A percentile compares a stretch with the other conserved stretches of the same genome.
These are phyloP conservation scores for Asterophora parasitica DNA, from an alignment of 768 basidiomycete species.

Conservation along the genomic window DNA sequence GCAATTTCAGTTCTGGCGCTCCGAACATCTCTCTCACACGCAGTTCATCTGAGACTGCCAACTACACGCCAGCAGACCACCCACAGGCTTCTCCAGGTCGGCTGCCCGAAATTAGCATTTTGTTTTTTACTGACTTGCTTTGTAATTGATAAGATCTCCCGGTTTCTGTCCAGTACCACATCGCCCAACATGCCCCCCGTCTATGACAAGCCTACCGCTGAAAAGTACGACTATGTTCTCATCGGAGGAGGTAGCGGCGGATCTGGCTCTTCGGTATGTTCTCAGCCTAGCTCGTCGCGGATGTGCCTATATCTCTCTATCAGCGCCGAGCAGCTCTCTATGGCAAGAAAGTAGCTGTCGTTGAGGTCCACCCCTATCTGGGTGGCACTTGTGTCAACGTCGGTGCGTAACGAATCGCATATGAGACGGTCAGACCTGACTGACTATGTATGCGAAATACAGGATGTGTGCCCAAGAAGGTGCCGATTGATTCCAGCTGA, in stretches of 20 bases:
- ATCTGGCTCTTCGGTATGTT: slow-evolving; percentile 75
- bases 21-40: slow-evolving; percentile 14
- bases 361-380: slow-evolving; percentile 69
- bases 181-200: slow-evolving; percentile 66
- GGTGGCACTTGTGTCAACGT: slow-evolving; percentile 99
- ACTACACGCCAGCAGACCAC: slow-evolving; percentile 13
- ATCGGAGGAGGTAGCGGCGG: slow-evolving; percentile 96
- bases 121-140: slow-evolving; percentile 14
- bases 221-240: slow-evolving; percentile 80
- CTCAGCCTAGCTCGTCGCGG: not conserved
- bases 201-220: slow-evolving; percentile 50
- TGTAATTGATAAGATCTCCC: slow-evolving; percentile 36
- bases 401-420: slow-evolving; percentile 45
- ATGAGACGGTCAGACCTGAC: not conserved
- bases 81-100: slow-evolving; percentile 16
- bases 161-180: slow-evolving; percentile 36
- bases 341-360: slow-evolving; percentile 88
- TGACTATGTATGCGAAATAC: not conserved
- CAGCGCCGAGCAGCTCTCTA: slow-evolving; percentile 89
- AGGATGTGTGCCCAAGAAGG: slow-evolving; percentile 99
- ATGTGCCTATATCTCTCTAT: not conserved
- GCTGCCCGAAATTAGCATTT: slow-evolving; percentile 2
- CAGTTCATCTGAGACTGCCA: slow-evolving; percentile 8
- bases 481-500: not conserved
- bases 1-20: slow-evolving; percentile 24